These are phyloP conservation scores for Trichoderma gracile DNA, from an alignment of 2,329 filamentous ascomycete genomes.

Conservation along the genomic window DNA sequence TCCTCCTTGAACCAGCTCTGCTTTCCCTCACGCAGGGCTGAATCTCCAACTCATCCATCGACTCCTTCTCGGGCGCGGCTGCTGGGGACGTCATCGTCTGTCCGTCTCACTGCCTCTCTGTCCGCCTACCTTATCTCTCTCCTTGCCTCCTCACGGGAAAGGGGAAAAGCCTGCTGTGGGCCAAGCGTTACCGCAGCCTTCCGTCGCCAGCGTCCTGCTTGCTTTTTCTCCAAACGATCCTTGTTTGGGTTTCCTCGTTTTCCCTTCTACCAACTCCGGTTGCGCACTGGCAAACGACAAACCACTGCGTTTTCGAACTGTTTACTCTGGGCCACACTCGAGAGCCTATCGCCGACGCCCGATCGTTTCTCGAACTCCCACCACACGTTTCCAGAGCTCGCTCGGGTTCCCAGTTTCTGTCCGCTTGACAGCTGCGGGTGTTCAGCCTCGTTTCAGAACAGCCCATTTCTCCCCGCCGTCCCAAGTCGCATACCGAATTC, in stretches of 20 bases:
- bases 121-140: neutral
- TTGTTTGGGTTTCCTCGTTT: neutral
- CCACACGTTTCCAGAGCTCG: neutral
- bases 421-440: conserved; percentile 12
- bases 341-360: neutral
- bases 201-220: neutral
- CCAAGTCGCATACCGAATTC: conserved; percentile 17
- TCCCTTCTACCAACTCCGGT: neutral
- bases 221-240: conserved; percentile 11
- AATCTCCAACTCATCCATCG: neutral
- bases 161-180: neutral
- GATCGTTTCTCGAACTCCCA: neutral
- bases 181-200: conserved; percentile 17
- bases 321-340: neutral
- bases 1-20: conserved; percentile 6
- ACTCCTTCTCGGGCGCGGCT: conserved; percentile 16
- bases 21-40: conserved; percentile 15
- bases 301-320: neutral
- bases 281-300: neutral
- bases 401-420: neutral
- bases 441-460: conserved; percentile 14
- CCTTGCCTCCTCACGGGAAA: conserved; percentile 1
- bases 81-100: conserved; percentile 15
- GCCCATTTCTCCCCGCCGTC: conserved; percentile 7
- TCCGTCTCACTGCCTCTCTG: neutral